Percentiles rank a stretch among this genome's conserved stretches.
These are phyloP conservation scores for Umbelopsis sp. DNA, from an alignment of 371 early-diverging fungal genomes.

Conservation along the genomic window DNA sequence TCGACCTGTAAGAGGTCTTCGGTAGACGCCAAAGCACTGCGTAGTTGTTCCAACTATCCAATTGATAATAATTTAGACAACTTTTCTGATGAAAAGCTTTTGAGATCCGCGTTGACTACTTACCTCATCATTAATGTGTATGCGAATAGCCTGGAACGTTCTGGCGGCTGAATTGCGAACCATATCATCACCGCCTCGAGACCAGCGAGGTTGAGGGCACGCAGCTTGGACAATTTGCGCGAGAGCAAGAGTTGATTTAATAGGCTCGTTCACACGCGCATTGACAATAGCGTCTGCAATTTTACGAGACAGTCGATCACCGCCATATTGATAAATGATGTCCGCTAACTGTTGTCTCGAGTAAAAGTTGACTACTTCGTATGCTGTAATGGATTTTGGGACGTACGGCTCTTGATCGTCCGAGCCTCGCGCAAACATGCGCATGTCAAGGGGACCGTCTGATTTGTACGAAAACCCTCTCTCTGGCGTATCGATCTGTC, in stretches of 20 bases:
- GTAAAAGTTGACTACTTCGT: conserved; percentile 57
- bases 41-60: conserved; percentile 54
- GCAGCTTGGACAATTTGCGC: conserved; percentile 57
- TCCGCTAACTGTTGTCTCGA: conserved; percentile 60
- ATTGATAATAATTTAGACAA: too few relatives aligned
- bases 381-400: conserved; percentile 53
- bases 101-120: not conserved
- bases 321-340: conserved; percentile 67
- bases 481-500: conserved; percentile 57
- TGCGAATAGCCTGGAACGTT: conserved; percentile 65
- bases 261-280: conserved; percentile 51
- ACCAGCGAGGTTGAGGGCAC: conserved; percentile 55
- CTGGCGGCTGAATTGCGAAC: conserved; percentile 56
- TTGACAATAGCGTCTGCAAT: conserved; percentile 68
- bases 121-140: conserved; percentile 76
- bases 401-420: conserved; percentile 34
- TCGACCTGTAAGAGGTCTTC: conserved; percentile 56
- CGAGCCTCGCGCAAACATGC: conserved; percentile 57
- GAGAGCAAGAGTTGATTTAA: conserved; percentile 59
- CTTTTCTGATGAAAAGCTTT: too few relatives aligned
- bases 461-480: conserved; percentile 74
- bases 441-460: conserved; percentile 75
- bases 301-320: conserved; percentile 60
- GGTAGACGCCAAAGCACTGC: conserved; percentile 52
- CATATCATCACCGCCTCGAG: conserved; percentile 50